A percentile compares a stretch with the other conserved stretches of the same genome.
phyloP scores from a whole-genome alignment of 1,139 yeast genomes.

The Williopsis jadinii region DNA sequence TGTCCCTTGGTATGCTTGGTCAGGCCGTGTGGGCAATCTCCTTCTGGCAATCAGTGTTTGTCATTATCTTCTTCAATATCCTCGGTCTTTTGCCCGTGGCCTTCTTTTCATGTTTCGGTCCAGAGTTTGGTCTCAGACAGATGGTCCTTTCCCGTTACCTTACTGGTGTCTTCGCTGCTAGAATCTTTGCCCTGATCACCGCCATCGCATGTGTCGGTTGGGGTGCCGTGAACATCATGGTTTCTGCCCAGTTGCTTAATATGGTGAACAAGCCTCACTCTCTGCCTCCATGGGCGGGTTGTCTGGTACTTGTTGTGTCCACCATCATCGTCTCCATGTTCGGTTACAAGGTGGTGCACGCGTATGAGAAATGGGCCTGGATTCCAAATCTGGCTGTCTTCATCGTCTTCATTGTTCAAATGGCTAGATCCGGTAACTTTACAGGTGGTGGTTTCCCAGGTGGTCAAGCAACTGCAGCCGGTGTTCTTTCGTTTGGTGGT shows the following conservation, averaged over 20 bases:
- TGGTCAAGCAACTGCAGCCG: conserved; percentile 63
- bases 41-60: conserved; percentile 59
- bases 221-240: conserved; percentile 92
- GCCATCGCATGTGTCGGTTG: conserved; percentile 89
- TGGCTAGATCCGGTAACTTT: conserved; percentile 61
- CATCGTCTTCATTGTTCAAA: conserved; percentile 70
- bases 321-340: conserved; percentile 77
- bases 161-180: conserved; percentile 67
- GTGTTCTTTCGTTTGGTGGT: conserved; percentile 79
- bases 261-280: conserved; percentile 53
- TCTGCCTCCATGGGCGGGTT: conserved; percentile 90
- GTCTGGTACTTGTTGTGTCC: conserved; percentile 60
- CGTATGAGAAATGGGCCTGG: conserved; percentile 85
- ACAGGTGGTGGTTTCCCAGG: conserved; percentile 30
- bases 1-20: conserved; percentile 77
- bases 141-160: conserved; percentile 76
- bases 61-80: conserved; percentile 63
- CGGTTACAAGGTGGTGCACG: conserved; percentile 78
- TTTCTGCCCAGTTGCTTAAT: conserved; percentile 78
- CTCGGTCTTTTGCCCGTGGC: conserved; percentile 79
- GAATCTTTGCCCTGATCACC: conserved; percentile 73
- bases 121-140: conserved; percentile 81
- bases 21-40: conserved; percentile 35
- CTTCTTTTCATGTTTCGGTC: conserved; percentile 76
- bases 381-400: conserved; percentile 71